Conservation (phyloP, 2,329 filamentous ascomycete species). For the Trichoderma polysporum region DNA sequence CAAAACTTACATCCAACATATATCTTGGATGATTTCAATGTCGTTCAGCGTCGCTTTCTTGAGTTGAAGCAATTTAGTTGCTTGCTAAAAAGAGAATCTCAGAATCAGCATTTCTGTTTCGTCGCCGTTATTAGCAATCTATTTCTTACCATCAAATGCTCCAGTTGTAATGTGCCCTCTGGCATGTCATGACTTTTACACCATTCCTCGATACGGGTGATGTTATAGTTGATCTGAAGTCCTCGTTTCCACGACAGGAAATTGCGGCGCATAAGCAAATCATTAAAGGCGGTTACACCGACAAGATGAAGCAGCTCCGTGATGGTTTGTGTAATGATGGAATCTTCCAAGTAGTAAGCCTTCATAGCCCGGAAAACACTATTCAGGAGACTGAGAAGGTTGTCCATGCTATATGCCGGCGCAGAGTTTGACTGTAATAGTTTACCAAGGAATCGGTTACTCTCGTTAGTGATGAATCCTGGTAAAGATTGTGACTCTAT, state of each 20-base stretch:
- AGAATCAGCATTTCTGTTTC: constrained; percentile 25
- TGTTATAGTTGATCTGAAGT: constrained; percentile 99
- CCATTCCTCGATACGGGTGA: constrained; percentile 98
- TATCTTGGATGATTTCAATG: constrained; percentile 99
- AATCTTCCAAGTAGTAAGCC: constrained; percentile 94
- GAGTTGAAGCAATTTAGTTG: constrained; percentile 93
- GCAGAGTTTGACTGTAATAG: constrained; percentile 84
- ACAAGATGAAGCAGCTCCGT: constrained; percentile 91
- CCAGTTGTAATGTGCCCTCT: constrained; percentile 92
- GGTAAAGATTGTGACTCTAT: constrained; percentile 98
- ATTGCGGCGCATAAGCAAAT: constrained; percentile 94
- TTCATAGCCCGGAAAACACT: constrained; percentile 99
- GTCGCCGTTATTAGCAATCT: background rate
- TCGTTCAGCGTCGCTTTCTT: constrained; percentile 99
- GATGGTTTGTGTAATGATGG: constrained; percentile 92
- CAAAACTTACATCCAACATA: constrained; percentile 92
- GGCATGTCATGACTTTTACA: constrained; percentile 99
- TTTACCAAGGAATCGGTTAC: constrained; percentile 96
- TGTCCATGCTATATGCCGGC: constrained; percentile 99
- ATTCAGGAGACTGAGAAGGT: constrained; percentile 90
- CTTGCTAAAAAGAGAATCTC: constrained; percentile 66
- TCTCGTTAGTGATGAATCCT: constrained; percentile 98
- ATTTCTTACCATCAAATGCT: constrained; percentile 82
- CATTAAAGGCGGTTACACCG: constrained; percentile 97
- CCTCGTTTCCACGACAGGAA: constrained; percentile 99